Percentiles rank a stretch among this genome's conserved stretches.
These are phyloP conservation scores for Calonectria multiphialidica DNA, from an alignment of 2,329 filamentous ascomycete genomes.

Conservation along the genomic window DNA sequence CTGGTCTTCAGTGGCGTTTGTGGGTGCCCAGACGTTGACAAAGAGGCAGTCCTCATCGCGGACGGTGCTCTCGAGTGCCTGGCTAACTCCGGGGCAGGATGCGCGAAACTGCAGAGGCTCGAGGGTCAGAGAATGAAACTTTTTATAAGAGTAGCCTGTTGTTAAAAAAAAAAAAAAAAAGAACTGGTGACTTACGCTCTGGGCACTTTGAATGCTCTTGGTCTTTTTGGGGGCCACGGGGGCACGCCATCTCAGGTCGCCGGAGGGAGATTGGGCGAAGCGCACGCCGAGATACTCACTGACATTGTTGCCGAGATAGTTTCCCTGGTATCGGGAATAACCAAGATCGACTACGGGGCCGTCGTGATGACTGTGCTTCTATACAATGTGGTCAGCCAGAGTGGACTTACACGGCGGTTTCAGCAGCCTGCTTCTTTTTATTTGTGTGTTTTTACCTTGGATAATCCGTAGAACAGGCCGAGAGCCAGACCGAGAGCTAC, in stretches of 20 bases:
- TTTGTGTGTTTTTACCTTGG: conserved; percentile 26
- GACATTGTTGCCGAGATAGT: conserved; percentile 52
- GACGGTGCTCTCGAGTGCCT: conserved; percentile 33
- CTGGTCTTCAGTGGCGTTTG: conserved; percentile 38
- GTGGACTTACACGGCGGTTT: neutral
- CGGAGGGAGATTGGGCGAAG: conserved; percentile 64
- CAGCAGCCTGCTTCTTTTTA: neutral
- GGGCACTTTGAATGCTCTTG: conserved; percentile 49
- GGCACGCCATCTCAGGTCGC: conserved; percentile 63
- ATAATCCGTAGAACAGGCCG: conserved; percentile 38
- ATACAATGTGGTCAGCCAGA: neutral
- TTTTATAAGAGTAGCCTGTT: no score
- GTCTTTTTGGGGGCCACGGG: conserved; percentile 57
- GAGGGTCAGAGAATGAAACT: neutral
- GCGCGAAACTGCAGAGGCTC: conserved; percentile 53
- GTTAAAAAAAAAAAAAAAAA: no score
- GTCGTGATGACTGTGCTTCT: neutral
- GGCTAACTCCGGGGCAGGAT: conserved; percentile 55
- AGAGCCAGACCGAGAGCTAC: conserved; percentile 31
- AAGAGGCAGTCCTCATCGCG: conserved; percentile 60
- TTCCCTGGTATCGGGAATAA: conserved; percentile 60
- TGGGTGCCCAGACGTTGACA: conserved; percentile 62
- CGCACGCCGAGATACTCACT: conserved; percentile 62
- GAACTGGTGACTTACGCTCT: conserved; percentile 46
- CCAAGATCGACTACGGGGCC: conserved; percentile 52